Percentiles rank a stretch among this genome's conserved stretches.
Evolutionary conservation across 306 rosid genomes (phyloP).

Genomic region (Quercus robur): DNA sequence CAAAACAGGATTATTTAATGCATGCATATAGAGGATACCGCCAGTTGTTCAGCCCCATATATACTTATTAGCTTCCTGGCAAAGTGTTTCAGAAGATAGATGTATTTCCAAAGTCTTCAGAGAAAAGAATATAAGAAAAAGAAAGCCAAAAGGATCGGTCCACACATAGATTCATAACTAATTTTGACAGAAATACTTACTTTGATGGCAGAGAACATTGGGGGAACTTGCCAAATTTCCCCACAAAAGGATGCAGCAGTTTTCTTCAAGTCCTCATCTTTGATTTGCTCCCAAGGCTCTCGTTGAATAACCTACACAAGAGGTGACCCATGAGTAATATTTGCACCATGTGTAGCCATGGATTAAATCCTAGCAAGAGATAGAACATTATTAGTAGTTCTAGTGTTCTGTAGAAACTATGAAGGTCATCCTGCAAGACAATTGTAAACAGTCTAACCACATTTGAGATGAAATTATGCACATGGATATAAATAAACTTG

Average conservation of each 20-base stretch:
- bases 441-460: neutral
- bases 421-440: neutral
- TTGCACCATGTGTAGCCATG: neutral
- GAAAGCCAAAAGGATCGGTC: neutral
- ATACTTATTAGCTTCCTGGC: neutral
- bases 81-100: neutral
- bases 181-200: slow-evolving; percentile 42
- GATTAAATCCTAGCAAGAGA: neutral
- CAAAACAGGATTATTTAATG: neutral
- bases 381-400: neutral
- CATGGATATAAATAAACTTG: slow-evolving; percentile 1
- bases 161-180: neutral
- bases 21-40: neutral
- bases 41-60: neutral
- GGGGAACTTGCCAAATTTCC: slow-evolving; percentile 99
- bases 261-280: slow-evolving; percentile 80
- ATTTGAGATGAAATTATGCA: neutral
- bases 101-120: neutral
- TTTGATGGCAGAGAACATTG: slow-evolving; percentile 98
- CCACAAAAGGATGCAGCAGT: slow-evolving; percentile 71
- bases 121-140: neutral
- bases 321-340: slow-evolving; percentile 23
- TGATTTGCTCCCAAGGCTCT: slow-evolving; percentile 99
- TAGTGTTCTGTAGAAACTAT: neutral
- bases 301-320: slow-evolving; percentile 85